phyloP scores from a whole-genome alignment of 2,329 filamentous ascomycete genomes.

The Botrytis elliptica region DNA sequence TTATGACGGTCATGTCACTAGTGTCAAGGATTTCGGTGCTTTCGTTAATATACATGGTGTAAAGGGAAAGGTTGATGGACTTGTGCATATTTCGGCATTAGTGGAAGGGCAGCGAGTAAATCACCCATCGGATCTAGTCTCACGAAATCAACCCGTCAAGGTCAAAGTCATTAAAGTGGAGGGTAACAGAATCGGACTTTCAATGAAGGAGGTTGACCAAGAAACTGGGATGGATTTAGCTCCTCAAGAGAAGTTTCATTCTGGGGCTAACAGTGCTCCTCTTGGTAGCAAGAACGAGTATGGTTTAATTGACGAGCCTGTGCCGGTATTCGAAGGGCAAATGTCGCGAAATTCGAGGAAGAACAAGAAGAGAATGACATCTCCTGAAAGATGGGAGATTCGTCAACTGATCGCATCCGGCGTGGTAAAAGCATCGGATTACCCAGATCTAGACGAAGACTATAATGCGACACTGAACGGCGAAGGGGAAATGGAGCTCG shows the following conservation, averaged over 20 bases:
- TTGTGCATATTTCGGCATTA: conserved; percentile 92
- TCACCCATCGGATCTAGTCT: conserved; percentile 84
- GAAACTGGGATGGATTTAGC: conserved; percentile 78
- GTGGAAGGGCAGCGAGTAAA: conserved; percentile 82
- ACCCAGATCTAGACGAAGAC: conserved; percentile 91
- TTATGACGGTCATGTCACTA: conserved; percentile 86
- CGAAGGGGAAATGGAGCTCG: conserved; percentile 84
- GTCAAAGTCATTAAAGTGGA: conserved; percentile 91
- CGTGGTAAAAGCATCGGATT: conserved; percentile 87
- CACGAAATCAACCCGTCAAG: conserved; percentile 78
- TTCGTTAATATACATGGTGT: conserved; percentile 93
- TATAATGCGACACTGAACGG: conserved; percentile 85
- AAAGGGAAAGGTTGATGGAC: conserved; percentile 81
- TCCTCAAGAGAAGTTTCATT: conserved; percentile 74
- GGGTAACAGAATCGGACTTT: conserved; percentile 76
- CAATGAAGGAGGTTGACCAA: conserved; percentile 98
- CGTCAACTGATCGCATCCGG: conserved; percentile 94
- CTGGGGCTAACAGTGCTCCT: conserved; percentile 85
- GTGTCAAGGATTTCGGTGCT: conserved; percentile 91
- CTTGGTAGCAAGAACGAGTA: conserved; percentile 64
- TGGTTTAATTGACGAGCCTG: conserved; percentile 48
- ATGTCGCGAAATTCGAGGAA: conserved; percentile 52
- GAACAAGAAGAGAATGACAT: conserved; percentile 90
- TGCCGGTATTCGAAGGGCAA: conserved; percentile 64
- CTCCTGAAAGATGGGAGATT: conserved; percentile 96